These are phyloP conservation scores for Capsella bursapastoris DNA, from an alignment of 345 rosid species.

Conservation along the genomic window DNA sequence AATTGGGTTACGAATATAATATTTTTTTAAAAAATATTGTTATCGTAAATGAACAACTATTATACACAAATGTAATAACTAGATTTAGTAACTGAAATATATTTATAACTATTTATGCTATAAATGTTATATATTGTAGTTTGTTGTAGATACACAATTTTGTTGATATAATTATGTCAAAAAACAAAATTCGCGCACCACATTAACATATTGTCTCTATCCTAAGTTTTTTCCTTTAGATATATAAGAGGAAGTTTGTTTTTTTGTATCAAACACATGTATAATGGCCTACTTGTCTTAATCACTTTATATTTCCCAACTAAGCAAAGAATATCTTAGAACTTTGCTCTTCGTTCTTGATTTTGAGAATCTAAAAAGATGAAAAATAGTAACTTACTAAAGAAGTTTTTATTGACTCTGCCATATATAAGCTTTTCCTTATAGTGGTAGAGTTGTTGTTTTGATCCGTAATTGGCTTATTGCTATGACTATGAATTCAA, in stretches of 20 bases:
- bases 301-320: conserved; percentile 38
- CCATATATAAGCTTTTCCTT: conserved; percentile 32
- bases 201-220: neutral
- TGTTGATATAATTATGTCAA: too few species aligned
- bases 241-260: neutral
- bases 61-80: too few species aligned
- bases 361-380: conserved; percentile 38
- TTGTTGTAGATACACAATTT: neutral
- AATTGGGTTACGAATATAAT: neutral
- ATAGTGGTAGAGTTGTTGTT: conserved; percentile 49
- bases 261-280: conserved; percentile 22
- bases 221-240: too few species aligned
- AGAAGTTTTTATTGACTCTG: conserved; percentile 37
- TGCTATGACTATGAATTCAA: conserved; percentile 41
- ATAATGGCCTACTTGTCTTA: conserved; percentile 24
- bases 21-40: too few species aligned
- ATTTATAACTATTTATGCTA: neutral
- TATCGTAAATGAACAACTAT: too few species aligned
- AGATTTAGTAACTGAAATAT: neutral
- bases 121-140: neutral
- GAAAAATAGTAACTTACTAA: conserved; percentile 34
- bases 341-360: conserved; percentile 37
- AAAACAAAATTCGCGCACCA: too few species aligned
- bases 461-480: conserved; percentile 33
- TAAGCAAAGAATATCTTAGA: conserved; percentile 39